Evolutionary conservation across 2,329 filamentous ascomycete genomes (phyloP).

Genomic region (Pezicula radicicola): DNA sequence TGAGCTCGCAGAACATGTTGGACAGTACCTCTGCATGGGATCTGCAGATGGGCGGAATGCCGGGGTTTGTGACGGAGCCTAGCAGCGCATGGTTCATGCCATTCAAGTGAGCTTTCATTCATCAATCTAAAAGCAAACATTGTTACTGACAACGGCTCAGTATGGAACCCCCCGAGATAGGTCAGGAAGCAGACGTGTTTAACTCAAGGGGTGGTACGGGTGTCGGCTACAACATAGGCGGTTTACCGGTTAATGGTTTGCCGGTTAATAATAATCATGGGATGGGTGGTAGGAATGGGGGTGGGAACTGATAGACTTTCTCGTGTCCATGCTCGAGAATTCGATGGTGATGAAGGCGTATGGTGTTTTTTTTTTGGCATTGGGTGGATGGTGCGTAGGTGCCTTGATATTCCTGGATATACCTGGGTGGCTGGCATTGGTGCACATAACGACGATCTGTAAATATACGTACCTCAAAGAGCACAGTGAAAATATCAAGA

Average conservation of each 20-base stretch:
- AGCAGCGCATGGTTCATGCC: conserved; percentile 86
- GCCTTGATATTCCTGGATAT: too few species aligned
- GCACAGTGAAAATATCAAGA: neutral
- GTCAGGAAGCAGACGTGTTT: conserved; percentile 39
- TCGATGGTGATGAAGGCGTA: conserved; percentile 4
- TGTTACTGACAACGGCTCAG: neutral
- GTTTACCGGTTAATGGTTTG: conserved; percentile 20
- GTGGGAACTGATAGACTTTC: conserved; percentile 3
- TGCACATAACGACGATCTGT: too few species aligned
- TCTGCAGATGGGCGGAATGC: conserved; percentile 22
- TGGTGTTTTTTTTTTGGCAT: conserved; percentile 2
- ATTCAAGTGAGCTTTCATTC: conserved; percentile 76
- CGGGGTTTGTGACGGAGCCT: conserved; percentile 35
- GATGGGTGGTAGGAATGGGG: conserved; percentile 30
- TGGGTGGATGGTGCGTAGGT: neutral
- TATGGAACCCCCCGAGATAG: conserved; percentile 69
- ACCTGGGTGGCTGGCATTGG: too few species aligned
- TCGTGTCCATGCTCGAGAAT: neutral
- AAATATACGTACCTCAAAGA: neutral
- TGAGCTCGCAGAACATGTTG: conserved; percentile 19
- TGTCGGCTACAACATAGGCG: conserved; percentile 16
- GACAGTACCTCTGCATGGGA: conserved; percentile 23
- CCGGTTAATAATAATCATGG: conserved; percentile 21
- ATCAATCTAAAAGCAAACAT: conserved; percentile 39
- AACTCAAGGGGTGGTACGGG: conserved; percentile 14